Base-by-base conservation (phyloP, 768 basidiomycete genomes). In the Auricularia sp. region DNA sequence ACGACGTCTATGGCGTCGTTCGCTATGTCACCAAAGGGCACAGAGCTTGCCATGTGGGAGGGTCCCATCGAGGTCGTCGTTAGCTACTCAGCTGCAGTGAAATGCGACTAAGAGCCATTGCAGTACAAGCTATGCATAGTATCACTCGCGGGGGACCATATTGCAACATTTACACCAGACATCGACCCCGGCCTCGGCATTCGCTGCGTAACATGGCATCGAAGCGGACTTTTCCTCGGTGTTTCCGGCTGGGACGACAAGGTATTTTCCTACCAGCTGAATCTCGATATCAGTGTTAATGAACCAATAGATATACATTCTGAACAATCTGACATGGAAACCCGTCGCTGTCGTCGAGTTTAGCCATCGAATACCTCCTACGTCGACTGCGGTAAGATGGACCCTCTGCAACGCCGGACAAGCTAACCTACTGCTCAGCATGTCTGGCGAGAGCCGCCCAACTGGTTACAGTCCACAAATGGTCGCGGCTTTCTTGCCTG, bases 191-290 rank as follows among this genome's bases (percentile, higher is more conserved):
- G 88, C 16, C 83, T 94, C 64, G 94, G 94, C 5, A 85, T 97
- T 53, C 83, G 92, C 10, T 79, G 77, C 65, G 86, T 87, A 0
- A 76, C 83, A 21, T 98, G 94, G 94, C 91, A 94, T 74, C 94
- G 93, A 3, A 87, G 79, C 64, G 91, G 93, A 3, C 78, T 83
- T 70, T 94, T 90, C 72, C 76, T 97, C 8, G 89, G 87, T 1
- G 79, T 94, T 0, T 87, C 85, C 12, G 94, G 94, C 11, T 94
- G 88, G 85, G 93, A 95, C 74, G 92, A 94, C 69, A 91, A 88
- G 76, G 92, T 89, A 63, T 53, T 39, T 5, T 34, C 59, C 21
- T 29, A 39, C 54, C 23, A 29, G 5, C 12, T 59, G 34, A 36
- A 23, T 2, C 68, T 3, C 2, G 3, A 18, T 8, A 23, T 42